Percentiles rank a stretch among this genome's conserved stretches.
phyloP scores from a whole-genome alignment of 345 rosid genomes.

The thale cress (Arabidopsis thaliana) region TAIR10.1 NC_003074.8:22657501-22658000 shows the following conservation, averaged over 20 bases:
- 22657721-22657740: slow-evolving; percentile 61
- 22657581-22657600: slow-evolving; percentile 28
- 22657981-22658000: slow-evolving; percentile 46
- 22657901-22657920: slow-evolving; percentile 67
- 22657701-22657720: slow-evolving; percentile 74
- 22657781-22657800: not conserved
- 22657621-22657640: slow-evolving; percentile 74
- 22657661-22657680: slow-evolving; percentile 60
- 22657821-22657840: slow-evolving; percentile 28
- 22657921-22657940: slow-evolving; percentile 68
- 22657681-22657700: slow-evolving; percentile 63
- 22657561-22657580: slow-evolving; percentile 18
- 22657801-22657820: not conserved
- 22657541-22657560: slow-evolving; percentile 20
- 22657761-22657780: slow-evolving; percentile 18
- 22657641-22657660: slow-evolving; percentile 54
- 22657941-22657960: slow-evolving; percentile 79
- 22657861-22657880: slow-evolving; percentile 71
- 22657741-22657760: slow-evolving; percentile 47
- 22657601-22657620: slow-evolving; percentile 59
- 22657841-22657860: slow-evolving; percentile 71
- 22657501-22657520: slow-evolving; percentile 3
- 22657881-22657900: slow-evolving; percentile 60
- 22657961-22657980: slow-evolving; percentile 57
- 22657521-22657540: slow-evolving; percentile 24